phyloP scores from a whole-genome alignment of 1,284 basidiomycete genomes.

The Ustilago nuda region DNA sequence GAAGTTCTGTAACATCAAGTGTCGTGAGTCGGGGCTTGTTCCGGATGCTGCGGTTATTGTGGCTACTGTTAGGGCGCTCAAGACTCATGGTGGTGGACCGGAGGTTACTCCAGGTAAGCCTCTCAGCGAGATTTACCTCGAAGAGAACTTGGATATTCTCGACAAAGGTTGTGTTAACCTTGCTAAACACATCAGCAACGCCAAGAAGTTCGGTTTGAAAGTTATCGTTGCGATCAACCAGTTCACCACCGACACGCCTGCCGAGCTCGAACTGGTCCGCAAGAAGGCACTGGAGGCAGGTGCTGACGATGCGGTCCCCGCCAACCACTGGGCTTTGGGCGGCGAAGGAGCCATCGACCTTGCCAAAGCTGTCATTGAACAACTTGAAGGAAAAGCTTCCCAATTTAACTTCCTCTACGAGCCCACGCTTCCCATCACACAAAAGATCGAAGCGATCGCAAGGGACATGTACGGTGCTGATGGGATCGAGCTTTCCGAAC shows the following conservation, averaged over 20 bases:
- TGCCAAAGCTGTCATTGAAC: conserved; percentile 63
- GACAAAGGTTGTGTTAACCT: conserved; percentile 94
- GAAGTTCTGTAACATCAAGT: conserved; percentile 99
- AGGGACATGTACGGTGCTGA: conserved; percentile 68
- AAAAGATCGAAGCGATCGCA: conserved; percentile 67
- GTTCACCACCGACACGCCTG: conserved; percentile 89
- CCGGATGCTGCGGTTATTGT: conserved; percentile 96
- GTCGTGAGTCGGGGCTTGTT: conserved; percentile 88
- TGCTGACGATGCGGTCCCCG: conserved; percentile 93
- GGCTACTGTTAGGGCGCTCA: conserved; percentile 94
- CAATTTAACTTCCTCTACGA: conserved; percentile 69
- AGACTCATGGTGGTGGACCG: conserved; percentile 99
- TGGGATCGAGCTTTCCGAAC: conserved; percentile 73
- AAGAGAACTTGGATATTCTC: conserved; percentile 90
- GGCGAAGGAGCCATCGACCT: conserved; percentile 65
- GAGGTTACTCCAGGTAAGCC: conserved; percentile 97
- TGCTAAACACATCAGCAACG: conserved; percentile 92
- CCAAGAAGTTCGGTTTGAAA: conserved; percentile 95
- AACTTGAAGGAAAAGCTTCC: conserved; percentile 53
- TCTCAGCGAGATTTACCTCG: conserved; percentile 90
- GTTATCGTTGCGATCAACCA: conserved; percentile 95
- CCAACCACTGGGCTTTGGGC: conserved; percentile 79
- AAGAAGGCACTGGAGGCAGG: conserved; percentile 84
- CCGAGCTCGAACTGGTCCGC: conserved; percentile 88
- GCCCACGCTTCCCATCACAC: conserved; percentile 55